A percentile compares a stretch with the other conserved stretches of the same genome.
These are phyloP conservation scores for Ammopiptanthus mongolicus DNA, from an alignment of 306 rosid species.

Conservation along the genomic window DNA sequence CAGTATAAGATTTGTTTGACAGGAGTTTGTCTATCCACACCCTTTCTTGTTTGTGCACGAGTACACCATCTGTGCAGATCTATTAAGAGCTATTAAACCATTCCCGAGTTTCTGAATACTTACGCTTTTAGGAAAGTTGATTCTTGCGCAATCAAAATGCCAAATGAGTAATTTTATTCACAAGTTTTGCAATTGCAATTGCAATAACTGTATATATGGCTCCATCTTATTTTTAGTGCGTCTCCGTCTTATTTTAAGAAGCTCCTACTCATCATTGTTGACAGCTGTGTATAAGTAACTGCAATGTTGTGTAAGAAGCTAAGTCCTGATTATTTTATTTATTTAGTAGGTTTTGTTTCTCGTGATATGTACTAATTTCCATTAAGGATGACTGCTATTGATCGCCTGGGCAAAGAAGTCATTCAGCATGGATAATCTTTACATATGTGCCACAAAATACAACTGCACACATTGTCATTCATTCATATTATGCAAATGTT, in stretches of 20 bases:
- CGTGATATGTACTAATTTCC: not conserved
- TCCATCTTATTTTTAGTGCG: not conserved
- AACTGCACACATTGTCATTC: not conserved
- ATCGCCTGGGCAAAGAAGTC: not conserved
- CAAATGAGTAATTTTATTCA: constrained; percentile 2
- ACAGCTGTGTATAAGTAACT: not conserved
- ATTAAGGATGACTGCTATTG: not conserved
- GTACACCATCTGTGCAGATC: not conserved
- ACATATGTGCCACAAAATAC: not conserved
- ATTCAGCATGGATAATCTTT: not conserved
- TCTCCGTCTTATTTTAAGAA: not conserved
- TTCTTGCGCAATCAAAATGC: not conserved
- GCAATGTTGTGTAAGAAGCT: not conserved
- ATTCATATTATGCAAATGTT: not conserved
- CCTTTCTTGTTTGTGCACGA: constrained; percentile 10
- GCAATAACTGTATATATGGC: not conserved
- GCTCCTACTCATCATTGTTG: not conserved
- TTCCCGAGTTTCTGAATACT: not conserved
- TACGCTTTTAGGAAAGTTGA: constrained; percentile 5
- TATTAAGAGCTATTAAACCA: not conserved
- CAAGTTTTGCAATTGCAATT: not conserved
- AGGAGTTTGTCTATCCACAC: not conserved
- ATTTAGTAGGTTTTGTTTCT: not conserved
- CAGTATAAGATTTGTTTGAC: not conserved
- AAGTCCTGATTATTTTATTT: not conserved